Evolutionary conservation across 306 rosid genomes (phyloP).

Genomic region (Trichosanthes truncata): DNA sequence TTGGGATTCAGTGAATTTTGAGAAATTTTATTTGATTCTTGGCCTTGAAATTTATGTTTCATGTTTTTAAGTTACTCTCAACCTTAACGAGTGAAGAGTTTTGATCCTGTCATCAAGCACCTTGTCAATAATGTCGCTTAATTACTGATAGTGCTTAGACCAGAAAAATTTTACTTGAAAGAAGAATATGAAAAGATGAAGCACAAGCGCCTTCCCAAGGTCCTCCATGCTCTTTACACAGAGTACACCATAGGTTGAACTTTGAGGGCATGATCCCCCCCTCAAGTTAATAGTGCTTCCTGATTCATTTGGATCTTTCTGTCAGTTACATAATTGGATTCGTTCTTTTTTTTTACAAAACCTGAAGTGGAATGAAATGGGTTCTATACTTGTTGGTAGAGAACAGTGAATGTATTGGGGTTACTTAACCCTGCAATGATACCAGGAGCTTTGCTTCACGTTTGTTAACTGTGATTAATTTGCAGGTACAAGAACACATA

Average conservation of each 20-base stretch:
- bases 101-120: background rate
- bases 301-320: background rate
- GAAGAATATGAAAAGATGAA: background rate
- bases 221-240: background rate
- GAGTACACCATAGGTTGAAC: background rate
- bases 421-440: background rate
- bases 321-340: background rate
- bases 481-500: slow-evolving; percentile 78
- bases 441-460: background rate
- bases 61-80: background rate
- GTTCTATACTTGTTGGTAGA: background rate
- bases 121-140: background rate
- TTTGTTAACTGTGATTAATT: slow-evolving; percentile 14
- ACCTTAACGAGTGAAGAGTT: background rate
- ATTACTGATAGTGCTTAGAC: background rate
- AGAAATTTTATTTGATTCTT: background rate
- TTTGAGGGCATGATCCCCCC: background rate
- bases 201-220: background rate
- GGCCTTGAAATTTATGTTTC: background rate
- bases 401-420: background rate
- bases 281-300: background rate
- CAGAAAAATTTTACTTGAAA: background rate
- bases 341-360: too few species aligned
- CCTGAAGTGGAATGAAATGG: background rate
- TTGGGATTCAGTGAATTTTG: background rate